Base-by-base conservation (phyloP, 202 grass and related monocot genomes). In the Carex sylvatica region DNA sequence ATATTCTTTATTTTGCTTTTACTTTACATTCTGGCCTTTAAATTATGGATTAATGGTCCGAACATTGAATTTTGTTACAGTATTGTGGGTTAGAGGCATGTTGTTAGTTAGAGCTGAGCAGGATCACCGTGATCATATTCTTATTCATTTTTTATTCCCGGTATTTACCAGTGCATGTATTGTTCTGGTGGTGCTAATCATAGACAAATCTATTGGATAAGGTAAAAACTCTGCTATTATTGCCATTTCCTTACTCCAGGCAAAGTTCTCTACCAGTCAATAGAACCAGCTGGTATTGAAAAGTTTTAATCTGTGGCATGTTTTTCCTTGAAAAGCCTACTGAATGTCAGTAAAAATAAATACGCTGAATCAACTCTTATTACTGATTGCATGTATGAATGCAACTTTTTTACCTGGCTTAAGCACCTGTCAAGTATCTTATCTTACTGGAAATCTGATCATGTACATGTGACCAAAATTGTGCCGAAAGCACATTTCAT, bases 401-500 rank as follows among this genome's bases (percentile, higher is more conserved):
- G 31, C 61, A 65, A 51, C 22, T 66, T 28, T 24, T 52, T 24
- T 60, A 13, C 18, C n/a, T 52, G 30, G 20, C 40, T 82, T 8
- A 11, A 6, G 61, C 38, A 55, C 46, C 54, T 82, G 62, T 52
- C 44, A 33, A 23, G 65, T 19, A 82, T 66, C 80, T 82, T 82
- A 65, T 65, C 60, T 82, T 51, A 82, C n/a, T 23, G n/a, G 1
- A 40, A 82, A 33, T 20, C 16, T 35, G 80, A 69, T 82, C 20
- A 47, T 69, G 36, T 82, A 56, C 80, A 38, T 56, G 62, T 82
- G 62, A 82, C 44, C 80, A 22, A 67, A 69, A 70, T 69, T 35
- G 30, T 82, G 80, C 31, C n/a, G 1, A 82, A 82, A 35, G 64
- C 64, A 36, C 44, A 82, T 69, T 35, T 78, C 74, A 78, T 70